Percentiles rank a stretch among this genome's conserved stretches.
Evolutionary conservation across 2,329 filamentous ascomycete species (phyloP).

Genomic region (Hymenoscyphus linearis): DNA sequence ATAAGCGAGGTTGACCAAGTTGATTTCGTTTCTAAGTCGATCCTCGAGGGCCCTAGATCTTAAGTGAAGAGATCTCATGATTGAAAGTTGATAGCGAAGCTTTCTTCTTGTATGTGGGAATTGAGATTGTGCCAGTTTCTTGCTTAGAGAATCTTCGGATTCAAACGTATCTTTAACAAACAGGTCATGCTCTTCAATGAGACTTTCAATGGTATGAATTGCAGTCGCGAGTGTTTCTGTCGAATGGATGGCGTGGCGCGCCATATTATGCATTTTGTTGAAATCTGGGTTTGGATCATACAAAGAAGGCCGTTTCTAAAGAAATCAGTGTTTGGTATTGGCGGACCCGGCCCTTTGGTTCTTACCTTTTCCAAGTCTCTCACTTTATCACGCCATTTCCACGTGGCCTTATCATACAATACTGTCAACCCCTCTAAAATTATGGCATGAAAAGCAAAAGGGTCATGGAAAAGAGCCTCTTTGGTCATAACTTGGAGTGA

Average conservation of each 20-base stretch:
- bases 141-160: no score
- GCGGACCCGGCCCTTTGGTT: neutral
- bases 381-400: constrained; percentile 36
- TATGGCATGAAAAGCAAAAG: constrained; percentile 36
- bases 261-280: constrained; percentile 36
- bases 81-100: neutral
- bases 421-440: constrained; percentile 31
- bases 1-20: neutral
- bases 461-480: constrained; percentile 8
- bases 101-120: constrained; percentile 1
- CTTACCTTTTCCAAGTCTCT: constrained; percentile 26
- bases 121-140: neutral
- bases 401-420: constrained; percentile 35
- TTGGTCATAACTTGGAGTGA: neutral
- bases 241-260: constrained; percentile 41
- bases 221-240: constrained; percentile 38
- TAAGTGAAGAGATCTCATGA: constrained; percentile 9
- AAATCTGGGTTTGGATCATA: constrained; percentile 33
- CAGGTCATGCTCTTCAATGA: constrained; percentile 1
- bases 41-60: constrained; percentile 8
- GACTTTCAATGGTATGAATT: constrained; percentile 25
- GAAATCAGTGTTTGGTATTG: neutral
- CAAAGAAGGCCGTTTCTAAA: neutral
- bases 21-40: constrained; percentile 12
- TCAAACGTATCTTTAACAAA: constrained; percentile 4